phyloP scores from a whole-genome alignment of 2,329 filamentous ascomycete species.

The Beauveria asiatica region DNA sequence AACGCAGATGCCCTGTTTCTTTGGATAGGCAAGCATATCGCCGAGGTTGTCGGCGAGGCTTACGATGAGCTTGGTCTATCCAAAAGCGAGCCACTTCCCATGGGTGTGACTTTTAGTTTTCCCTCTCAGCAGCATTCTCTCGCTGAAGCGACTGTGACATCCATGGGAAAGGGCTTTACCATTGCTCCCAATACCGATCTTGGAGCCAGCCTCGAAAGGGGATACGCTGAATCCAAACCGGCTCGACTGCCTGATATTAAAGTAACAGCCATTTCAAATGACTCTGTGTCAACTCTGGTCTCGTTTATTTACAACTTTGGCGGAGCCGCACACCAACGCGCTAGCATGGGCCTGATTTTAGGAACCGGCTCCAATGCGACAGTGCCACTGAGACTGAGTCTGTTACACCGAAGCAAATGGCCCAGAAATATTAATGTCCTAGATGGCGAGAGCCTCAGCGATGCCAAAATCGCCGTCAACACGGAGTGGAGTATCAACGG shows the following conservation, averaged over 20 bases:
- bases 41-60: conserved; percentile 58
- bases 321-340: conserved; percentile 50
- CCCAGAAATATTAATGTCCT: conserved; percentile 40
- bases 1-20: conserved; percentile 66
- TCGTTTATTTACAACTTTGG: conserved; percentile 67
- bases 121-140: conserved; percentile 58
- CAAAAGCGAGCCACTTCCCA: conserved; percentile 40
- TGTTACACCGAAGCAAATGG: conserved; percentile 55
- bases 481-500: conserved; percentile 81
- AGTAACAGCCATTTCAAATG: conserved; percentile 72
- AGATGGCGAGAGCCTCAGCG: conserved; percentile 34
- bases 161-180: conserved; percentile 64
- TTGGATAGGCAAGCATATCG: conserved; percentile 76
- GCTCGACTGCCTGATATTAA: conserved; percentile 53
- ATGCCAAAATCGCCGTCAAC: conserved; percentile 66
- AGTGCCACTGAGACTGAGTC: conserved; percentile 57
- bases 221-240: conserved; percentile 45
- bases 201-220: conserved; percentile 47
- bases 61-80: conserved; percentile 34
- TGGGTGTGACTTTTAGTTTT: conserved; percentile 65
- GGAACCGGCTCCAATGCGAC: conserved; percentile 78
- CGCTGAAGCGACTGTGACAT: conserved; percentile 53
- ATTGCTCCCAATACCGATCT: conserved; percentile 53
- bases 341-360: conserved; percentile 72
- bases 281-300: conserved; percentile 70